phyloP scores from a whole-genome alignment of 139 green algal genomes.

The Astrephomene gubernaculifera region DNA sequence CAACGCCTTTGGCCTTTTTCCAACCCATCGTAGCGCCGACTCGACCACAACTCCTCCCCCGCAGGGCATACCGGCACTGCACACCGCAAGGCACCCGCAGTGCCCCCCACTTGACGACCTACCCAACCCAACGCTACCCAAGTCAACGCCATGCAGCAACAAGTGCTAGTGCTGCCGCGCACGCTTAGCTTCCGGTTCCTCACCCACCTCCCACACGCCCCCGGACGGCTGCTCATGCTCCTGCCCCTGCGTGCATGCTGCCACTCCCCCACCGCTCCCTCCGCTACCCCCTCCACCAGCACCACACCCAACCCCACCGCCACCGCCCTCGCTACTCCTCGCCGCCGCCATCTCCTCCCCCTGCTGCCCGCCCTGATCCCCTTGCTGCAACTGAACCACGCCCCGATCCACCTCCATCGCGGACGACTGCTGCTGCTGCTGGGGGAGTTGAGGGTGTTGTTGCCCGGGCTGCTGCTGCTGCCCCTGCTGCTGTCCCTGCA shows the following conservation, averaged over 20 bases:
- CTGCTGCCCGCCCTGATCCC: not conserved
- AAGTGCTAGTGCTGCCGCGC: not conserved
- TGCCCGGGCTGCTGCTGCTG: not conserved
- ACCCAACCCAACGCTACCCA: too few species aligned
- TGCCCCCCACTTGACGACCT: too few species aligned
- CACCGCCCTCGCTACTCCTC: not conserved
- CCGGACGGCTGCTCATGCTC: not conserved
- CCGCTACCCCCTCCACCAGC: not conserved
- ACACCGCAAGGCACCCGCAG: too few species aligned
- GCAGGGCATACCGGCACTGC: too few species aligned
- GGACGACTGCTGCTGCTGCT: constrained; percentile 32
- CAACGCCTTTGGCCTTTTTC: too few species aligned
- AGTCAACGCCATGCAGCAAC: too few species aligned
- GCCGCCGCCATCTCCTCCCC: not conserved
- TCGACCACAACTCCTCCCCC: too few species aligned
- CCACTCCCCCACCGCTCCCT: not conserved
- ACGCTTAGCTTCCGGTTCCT: not conserved
- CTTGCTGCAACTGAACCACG: too few species aligned
- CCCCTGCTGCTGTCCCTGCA: not conserved
- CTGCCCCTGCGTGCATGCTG: not conserved
- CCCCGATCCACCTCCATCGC: not conserved
- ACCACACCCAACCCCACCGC: not conserved
- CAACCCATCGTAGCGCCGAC: too few species aligned
- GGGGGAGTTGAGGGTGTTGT: constrained; percentile 22
- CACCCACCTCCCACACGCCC: not conserved